These are phyloP conservation scores for Fusarium solani-melongenae DNA, from an alignment of 2,329 filamentous ascomycete species.

Conservation along the genomic window DNA sequence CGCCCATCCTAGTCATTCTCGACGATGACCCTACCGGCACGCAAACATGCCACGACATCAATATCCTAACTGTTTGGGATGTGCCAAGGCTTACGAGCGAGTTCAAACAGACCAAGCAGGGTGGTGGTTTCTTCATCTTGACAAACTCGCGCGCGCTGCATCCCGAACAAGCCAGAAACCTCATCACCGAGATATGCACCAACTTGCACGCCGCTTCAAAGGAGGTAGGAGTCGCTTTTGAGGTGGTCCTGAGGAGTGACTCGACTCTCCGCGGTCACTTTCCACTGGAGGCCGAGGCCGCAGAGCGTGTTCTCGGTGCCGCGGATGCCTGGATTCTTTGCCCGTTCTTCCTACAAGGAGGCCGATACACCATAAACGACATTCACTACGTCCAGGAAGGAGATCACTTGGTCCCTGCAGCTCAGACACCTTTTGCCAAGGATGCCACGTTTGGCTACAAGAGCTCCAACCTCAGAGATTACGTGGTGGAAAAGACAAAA, in stretches of 20 bases:
- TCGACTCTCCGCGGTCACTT: constrained; percentile 68
- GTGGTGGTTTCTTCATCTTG: constrained; percentile 68
- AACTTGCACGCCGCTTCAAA: constrained; percentile 59
- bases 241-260: constrained; percentile 67
- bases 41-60: constrained; percentile 67
- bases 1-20: constrained; percentile 53
- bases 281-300: constrained; percentile 64
- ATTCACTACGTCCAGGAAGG: constrained; percentile 69
- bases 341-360: constrained; percentile 70
- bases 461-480: constrained; percentile 59
- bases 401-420: constrained; percentile 53
- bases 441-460: constrained; percentile 69
- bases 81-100: constrained; percentile 55
- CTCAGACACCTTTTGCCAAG: constrained; percentile 65
- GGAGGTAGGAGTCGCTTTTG: constrained; percentile 54
- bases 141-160: constrained; percentile 69
- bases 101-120: constrained; percentile 50
- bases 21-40: constrained; percentile 70
- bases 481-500: constrained; percentile 64
- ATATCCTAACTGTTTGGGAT: constrained; percentile 66
- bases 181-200: constrained; percentile 62
- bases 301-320: constrained; percentile 59
- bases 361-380: constrained; percentile 66
- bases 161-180: constrained; percentile 55
- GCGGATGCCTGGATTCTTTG: constrained; percentile 66